phyloP scores from a whole-genome alignment of 768 basidiomycete genomes.

The Inosperma sp. region DNA sequence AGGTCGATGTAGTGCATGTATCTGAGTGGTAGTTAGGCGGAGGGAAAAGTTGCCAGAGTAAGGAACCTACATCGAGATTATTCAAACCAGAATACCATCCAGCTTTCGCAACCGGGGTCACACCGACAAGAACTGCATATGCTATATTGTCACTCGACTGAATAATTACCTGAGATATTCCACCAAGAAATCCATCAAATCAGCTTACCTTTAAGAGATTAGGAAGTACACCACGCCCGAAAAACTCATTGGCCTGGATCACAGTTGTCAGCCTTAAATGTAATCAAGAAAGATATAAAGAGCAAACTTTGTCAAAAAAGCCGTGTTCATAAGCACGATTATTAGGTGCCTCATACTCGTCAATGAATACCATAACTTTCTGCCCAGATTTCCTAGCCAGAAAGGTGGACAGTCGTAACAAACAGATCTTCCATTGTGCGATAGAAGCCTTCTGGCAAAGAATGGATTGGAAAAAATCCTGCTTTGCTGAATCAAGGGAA shows the following conservation, averaged over 20 bases:
- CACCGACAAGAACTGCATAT: slow-evolving; percentile 2
- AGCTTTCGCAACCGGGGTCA: background rate
- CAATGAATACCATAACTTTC: slow-evolving; percentile 4
- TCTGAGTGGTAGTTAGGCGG: slow-evolving; percentile 4
- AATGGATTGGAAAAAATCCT: background rate
- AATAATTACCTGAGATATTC: slow-evolving; percentile 7
- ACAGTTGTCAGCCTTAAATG: background rate
- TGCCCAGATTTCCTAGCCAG: slow-evolving; percentile 3
- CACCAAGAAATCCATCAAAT: background rate
- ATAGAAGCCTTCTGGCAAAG: background rate
- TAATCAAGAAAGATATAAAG: background rate
- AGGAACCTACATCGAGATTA: background rate
- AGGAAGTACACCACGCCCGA: slow-evolving; percentile 1
- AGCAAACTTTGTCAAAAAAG: background rate
- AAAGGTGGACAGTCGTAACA: background rate
- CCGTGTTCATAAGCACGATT: slow-evolving; percentile 1
- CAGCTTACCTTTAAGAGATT: background rate
- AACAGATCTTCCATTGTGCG: background rate
- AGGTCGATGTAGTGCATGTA: background rate
- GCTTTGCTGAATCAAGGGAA: background rate
- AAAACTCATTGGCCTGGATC: slow-evolving; percentile 7
- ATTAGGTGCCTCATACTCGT: slow-evolving; percentile 2
- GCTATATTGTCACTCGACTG: background rate
- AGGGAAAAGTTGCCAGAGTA: background rate
- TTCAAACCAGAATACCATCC: slow-evolving; percentile 8